Conservation (phyloP, 2,329 filamentous ascomycete genomes). For the Penicillium palitans region DNA sequence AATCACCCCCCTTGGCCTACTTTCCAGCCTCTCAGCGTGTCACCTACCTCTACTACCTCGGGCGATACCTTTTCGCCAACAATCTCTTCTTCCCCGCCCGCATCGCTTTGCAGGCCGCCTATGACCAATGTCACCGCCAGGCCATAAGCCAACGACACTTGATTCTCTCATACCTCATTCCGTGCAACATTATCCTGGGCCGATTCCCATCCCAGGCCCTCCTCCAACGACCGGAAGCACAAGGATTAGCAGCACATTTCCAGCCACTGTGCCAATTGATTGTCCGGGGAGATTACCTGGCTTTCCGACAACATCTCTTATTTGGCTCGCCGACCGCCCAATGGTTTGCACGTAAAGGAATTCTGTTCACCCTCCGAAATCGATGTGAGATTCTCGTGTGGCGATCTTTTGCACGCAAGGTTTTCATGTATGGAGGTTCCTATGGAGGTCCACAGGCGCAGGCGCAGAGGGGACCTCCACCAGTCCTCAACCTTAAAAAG, state of each 20-base stretch:
- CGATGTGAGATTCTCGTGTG: conserved; percentile 79
- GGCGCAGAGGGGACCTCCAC: conserved; percentile 57
- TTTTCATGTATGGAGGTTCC: conserved; percentile 77
- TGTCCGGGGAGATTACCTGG: conserved; percentile 69
- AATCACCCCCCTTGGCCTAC: conserved; percentile 74
- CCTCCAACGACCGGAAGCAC: conserved; percentile 69
- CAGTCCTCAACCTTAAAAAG: conserved; percentile 71
- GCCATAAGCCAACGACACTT: conserved; percentile 67
- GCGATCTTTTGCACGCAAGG: conserved; percentile 75
- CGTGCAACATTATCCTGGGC: conserved; percentile 79
- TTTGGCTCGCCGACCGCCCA: conserved; percentile 54
- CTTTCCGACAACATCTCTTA: conserved; percentile 69
- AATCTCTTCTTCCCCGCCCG: conserved; percentile 78
- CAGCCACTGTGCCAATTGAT: conserved; percentile 72
- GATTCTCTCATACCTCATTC: conserved; percentile 81
- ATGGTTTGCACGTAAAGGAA: conserved; percentile 74
- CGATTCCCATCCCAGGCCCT: conserved; percentile 72
- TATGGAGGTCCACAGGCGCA: conserved; percentile 53
- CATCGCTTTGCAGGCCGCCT: conserved; percentile 74
- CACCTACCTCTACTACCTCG: conserved; percentile 92
- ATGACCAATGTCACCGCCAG: conserved; percentile 67
- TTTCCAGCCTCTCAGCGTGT: conserved; percentile 86
- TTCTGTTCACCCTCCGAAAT: conserved; percentile 73
- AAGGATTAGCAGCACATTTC: conserved; percentile 65
- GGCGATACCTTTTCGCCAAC: conserved; percentile 83